Percentiles rank a stretch among this genome's conserved stretches.
Conservation (phyloP, 208 protist genomes). For the Acanthamoeba triangularis region DNA sequence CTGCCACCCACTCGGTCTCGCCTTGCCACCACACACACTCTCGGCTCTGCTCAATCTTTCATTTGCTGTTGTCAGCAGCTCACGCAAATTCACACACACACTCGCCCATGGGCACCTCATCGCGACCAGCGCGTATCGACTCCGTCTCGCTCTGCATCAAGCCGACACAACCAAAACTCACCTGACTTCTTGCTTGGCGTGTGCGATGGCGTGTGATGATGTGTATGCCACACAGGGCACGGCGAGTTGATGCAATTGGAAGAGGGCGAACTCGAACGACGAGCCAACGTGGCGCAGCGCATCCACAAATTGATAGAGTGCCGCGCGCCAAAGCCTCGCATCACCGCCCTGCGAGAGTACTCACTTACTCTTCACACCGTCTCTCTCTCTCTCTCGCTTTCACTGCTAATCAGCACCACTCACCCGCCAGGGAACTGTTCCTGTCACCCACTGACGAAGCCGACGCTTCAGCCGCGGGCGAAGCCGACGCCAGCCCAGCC, state of each 20-base stretch:
- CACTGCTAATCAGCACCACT: not conserved
- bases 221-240: not conserved
- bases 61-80: too few species aligned
- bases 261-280: constrained; percentile 20
- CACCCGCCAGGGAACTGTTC: not conserved
- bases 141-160: too few species aligned
- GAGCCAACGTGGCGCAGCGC: constrained; percentile 2
- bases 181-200: too few species aligned
- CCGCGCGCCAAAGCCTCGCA: constrained; percentile 27
- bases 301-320: constrained; percentile 18
- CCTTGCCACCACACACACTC: too few species aligned
- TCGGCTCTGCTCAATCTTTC: too few species aligned
- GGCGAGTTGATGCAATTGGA: constrained; percentile 21
- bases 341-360: not conserved
- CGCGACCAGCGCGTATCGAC: too few species aligned
- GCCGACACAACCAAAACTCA: too few species aligned
- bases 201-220: not conserved
- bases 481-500: not conserved
- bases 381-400: not conserved
- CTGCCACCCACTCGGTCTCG: too few species aligned
- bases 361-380: not conserved
- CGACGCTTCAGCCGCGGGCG: not conserved
- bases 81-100: too few species aligned
- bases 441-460: not conserved
- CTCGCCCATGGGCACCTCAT: too few species aligned